Conservation (phyloP, 768 basidiomycete genomes). For the Fomitopsis serialis region DNA sequence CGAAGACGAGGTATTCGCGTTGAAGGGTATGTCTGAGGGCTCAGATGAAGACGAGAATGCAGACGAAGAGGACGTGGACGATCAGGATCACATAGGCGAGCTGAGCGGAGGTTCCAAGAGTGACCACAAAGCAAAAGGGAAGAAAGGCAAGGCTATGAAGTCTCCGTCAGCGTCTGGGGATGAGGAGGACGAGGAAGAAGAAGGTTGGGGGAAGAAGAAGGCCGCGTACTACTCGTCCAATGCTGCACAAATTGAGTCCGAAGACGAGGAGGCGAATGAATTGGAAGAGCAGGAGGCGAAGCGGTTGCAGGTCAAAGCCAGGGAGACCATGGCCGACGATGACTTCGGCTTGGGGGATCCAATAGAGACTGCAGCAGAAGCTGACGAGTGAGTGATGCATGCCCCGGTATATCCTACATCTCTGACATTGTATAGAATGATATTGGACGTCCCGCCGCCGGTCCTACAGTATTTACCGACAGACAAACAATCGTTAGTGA, state of each 20-base stretch:
- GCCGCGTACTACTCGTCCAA: conserved; percentile 85
- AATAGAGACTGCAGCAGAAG: conserved; percentile 30
- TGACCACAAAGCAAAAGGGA: conserved; percentile 20
- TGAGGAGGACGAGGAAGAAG: conserved; percentile 40
- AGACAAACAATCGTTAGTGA: conserved; percentile 56
- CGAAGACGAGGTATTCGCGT: conserved; percentile 79
- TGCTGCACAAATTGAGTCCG: conserved; percentile 72
- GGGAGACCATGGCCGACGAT: conserved; percentile 64
- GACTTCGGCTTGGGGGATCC: conserved; percentile 81
- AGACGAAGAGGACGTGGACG: conserved; percentile 27
- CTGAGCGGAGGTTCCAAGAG: conserved; percentile 10
- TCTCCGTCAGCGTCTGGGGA: conserved; percentile 16
- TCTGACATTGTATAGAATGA: conserved; percentile 24
- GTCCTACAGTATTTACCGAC: conserved; percentile 35
- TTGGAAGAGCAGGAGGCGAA: conserved; percentile 86
- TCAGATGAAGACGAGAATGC: conserved; percentile 37
- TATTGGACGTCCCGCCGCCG: conserved; percentile 33
- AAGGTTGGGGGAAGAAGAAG: conserved; percentile 80
- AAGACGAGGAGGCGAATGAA: conserved; percentile 85
- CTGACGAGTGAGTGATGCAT: conserved; percentile 22
- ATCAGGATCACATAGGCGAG: conserved; percentile 22
- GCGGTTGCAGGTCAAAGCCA: conserved; percentile 69
- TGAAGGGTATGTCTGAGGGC: conserved; percentile 49
- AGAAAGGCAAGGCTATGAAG: conserved; percentile 10
- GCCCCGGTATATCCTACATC: neutral